Conservation (phyloP, 495 filamentous ascomycete genomes). For the Daldinia grandis region DNA sequence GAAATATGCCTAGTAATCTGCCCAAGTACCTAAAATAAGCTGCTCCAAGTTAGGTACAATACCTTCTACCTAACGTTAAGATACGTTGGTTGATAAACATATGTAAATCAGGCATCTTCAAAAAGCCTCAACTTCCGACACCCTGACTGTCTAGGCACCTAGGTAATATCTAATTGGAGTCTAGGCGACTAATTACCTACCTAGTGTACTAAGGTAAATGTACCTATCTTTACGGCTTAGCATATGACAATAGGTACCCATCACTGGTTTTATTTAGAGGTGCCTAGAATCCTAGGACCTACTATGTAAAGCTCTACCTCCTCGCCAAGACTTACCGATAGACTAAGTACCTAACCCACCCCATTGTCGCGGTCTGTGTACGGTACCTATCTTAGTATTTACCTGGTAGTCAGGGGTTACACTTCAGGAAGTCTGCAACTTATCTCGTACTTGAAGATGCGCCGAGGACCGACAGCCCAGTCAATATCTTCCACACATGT, state of each 20-base stretch:
- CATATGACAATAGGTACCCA: background rate
- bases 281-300: slow-evolving; percentile 30
- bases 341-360: slow-evolving; percentile 15
- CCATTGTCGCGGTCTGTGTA: slow-evolving; percentile 1
- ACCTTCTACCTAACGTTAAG: background rate
- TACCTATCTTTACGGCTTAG: slow-evolving; percentile 1
- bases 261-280: slow-evolving; percentile 22
- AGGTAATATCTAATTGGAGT: slow-evolving; percentile 5
- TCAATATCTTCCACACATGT: background rate
- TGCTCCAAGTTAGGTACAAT: background rate
- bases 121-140: background rate
- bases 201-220: too few relatives aligned
- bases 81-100: background rate
- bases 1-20: slow-evolving; percentile 6
- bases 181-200: slow-evolving; percentile 9
- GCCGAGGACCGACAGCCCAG: background rate
- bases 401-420: slow-evolving; percentile 4
- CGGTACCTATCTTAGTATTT: slow-evolving; percentile 4
- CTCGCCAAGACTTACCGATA: slow-evolving; percentile 28
- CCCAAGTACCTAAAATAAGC: slow-evolving; percentile 1
- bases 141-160: slow-evolving; percentile 13
- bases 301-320: slow-evolving; percentile 10
- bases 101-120: background rate
- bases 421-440: background rate
- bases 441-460: background rate